These are phyloP conservation scores for Tremellales sp. DNA, from an alignment of 1,284 basidiomycete species.

Conservation along the genomic window DNA sequence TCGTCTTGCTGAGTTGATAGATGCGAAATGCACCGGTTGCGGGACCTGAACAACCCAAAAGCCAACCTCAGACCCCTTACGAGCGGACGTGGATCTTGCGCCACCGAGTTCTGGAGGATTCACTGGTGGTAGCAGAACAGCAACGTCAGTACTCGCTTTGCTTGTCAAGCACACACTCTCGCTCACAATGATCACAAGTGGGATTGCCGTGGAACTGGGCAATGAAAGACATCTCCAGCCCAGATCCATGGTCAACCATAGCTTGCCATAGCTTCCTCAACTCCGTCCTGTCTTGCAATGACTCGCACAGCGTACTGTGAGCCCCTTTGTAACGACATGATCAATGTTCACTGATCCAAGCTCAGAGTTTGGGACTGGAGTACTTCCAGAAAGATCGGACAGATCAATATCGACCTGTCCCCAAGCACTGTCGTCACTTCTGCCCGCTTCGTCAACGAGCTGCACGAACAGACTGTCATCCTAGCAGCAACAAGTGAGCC, in stretches of 20 bases:
- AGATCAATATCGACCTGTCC: slow-evolving; percentile 20
- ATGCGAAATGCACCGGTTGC: neutral
- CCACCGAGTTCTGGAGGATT: slow-evolving; percentile 32
- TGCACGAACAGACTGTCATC: slow-evolving; percentile 29
- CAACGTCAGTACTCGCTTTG: slow-evolving; percentile 21
- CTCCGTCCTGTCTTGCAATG: slow-evolving; percentile 29
- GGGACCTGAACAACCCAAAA: neutral
- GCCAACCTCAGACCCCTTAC: neutral
- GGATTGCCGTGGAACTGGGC: slow-evolving; percentile 38
- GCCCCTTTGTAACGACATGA: neutral
- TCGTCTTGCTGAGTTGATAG: neutral
- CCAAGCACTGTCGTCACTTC: slow-evolving; percentile 15
- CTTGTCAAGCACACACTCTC: neutral
- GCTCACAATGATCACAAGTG: slow-evolving; percentile 14
- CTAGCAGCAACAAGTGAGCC: slow-evolving; percentile 35
- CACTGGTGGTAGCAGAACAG: slow-evolving; percentile 33
- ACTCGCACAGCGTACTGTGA: slow-evolving; percentile 22
- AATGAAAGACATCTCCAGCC: slow-evolving; percentile 29
- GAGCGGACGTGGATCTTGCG: slow-evolving; percentile 22
- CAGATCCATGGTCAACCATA: slow-evolving; percentile 32
- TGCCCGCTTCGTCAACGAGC: slow-evolving; percentile 36
- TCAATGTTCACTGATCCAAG: slow-evolving; percentile 1
- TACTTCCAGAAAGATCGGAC: slow-evolving; percentile 23
- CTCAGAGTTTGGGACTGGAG: slow-evolving; percentile 34
- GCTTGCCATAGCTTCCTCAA: slow-evolving; percentile 30